Evolutionary conservation across 768 basidiomycete species (phyloP).

Genomic region (Lentinus brumalis): DNA sequence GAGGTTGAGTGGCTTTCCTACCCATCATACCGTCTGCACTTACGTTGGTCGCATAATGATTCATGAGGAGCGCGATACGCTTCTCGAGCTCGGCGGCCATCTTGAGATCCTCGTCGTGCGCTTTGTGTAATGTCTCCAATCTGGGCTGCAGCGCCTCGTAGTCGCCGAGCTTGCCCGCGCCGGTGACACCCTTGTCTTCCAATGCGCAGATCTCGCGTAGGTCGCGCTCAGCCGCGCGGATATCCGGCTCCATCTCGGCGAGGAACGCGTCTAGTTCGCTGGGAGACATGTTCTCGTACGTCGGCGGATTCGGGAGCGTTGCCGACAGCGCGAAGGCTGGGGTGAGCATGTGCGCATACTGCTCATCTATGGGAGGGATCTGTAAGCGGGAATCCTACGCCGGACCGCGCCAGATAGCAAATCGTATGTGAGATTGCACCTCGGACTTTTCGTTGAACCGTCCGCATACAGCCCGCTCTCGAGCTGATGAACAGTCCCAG

Average conservation of each 20-base stretch:
- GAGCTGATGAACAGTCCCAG: too few relatives aligned
- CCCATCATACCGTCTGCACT: slow-evolving; percentile 24
- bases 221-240: slow-evolving; percentile 80
- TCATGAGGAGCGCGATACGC: slow-evolving; percentile 64
- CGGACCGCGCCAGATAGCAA: slow-evolving; percentile 1
- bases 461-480: too few relatives aligned
- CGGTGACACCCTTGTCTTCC: slow-evolving; percentile 69
- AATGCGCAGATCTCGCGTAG: slow-evolving; percentile 75
- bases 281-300: slow-evolving; percentile 65
- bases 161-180: slow-evolving; percentile 71
- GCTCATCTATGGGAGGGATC: slow-evolving; percentile 55
- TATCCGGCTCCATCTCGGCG: slow-evolving; percentile 80
- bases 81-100: slow-evolving; percentile 64
- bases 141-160: slow-evolving; percentile 69
- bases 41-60: slow-evolving; percentile 73
- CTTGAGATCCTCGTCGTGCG: slow-evolving; percentile 59
- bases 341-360: slow-evolving; percentile 71
- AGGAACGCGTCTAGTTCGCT: slow-evolving; percentile 72
- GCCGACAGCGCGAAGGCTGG: slow-evolving; percentile 79
- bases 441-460: too few relatives aligned
- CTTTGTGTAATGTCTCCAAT: slow-evolving; percentile 57
- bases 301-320: slow-evolving; percentile 47
- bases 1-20: background rate
- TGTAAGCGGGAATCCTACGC: slow-evolving; percentile 1
- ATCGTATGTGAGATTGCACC: background rate